Evolutionary conservation across 2,329 filamentous ascomycete species (phyloP).

Genomic region (Hawksworthiomyces lignivorus): DNA sequence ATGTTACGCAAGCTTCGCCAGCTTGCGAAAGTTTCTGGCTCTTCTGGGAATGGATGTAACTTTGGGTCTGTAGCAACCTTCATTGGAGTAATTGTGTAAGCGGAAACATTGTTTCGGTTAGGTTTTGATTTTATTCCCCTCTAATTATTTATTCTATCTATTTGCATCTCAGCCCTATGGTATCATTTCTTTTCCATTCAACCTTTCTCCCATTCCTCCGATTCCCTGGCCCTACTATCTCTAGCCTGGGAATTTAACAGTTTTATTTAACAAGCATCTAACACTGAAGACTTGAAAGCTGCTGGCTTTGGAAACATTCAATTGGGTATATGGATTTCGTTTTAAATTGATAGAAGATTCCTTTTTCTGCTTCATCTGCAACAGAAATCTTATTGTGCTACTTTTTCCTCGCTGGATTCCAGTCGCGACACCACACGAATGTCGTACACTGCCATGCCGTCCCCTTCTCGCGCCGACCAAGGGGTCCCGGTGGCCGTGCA

Average conservation of each 20-base stretch:
- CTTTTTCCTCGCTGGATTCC: too few relatives aligned
- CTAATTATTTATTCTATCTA: background rate
- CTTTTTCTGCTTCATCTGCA: background rate
- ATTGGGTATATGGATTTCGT: too few relatives aligned
- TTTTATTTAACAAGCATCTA: too few relatives aligned
- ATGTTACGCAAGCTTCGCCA: background rate
- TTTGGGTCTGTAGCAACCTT: background rate
- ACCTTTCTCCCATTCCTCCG: background rate
- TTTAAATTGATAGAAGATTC: background rate
- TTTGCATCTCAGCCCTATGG: background rate
- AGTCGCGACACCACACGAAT: slow-evolving; percentile 65
- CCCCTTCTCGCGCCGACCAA: slow-evolving; percentile 73
- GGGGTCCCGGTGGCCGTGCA: slow-evolving; percentile 69
- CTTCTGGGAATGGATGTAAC: background rate
- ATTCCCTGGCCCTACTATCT: too few relatives aligned
- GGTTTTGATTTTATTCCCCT: background rate
- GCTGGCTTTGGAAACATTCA: too few relatives aligned
- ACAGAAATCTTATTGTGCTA: too few relatives aligned
- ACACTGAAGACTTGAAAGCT: too few relatives aligned
- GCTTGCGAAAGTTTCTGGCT: background rate
- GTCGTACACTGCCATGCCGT: slow-evolving; percentile 84
- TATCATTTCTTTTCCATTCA: background rate
- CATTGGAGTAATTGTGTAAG: slow-evolving; percentile 1
- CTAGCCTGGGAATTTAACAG: too few relatives aligned
- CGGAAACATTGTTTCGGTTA: background rate